These are phyloP conservation scores for Kalmusia sp. DNA, from an alignment of 2,329 filamentous ascomycete species.

Conservation along the genomic window DNA sequence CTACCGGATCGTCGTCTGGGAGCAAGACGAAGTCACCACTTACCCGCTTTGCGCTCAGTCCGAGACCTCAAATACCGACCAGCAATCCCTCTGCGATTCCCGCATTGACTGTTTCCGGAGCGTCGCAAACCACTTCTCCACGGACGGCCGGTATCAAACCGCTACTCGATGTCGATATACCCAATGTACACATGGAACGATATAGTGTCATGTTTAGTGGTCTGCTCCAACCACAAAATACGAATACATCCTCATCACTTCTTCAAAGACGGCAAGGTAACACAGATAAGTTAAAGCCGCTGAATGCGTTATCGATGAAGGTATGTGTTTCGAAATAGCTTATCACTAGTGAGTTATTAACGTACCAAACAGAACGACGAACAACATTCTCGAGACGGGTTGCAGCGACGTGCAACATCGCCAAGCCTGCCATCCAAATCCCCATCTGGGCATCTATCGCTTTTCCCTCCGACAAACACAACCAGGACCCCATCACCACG, in stretches of 20 bases:
- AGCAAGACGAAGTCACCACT: slow-evolving; percentile 20
- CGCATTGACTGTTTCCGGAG: slow-evolving; percentile 23
- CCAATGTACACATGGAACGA: slow-evolving; percentile 79
- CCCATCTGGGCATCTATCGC: slow-evolving; percentile 36
- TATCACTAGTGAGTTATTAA: not conserved
- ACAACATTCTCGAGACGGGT: slow-evolving; percentile 22
- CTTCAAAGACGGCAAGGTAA: slow-evolving; percentile 45
- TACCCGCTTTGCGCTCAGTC: slow-evolving; percentile 25
- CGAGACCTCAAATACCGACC: slow-evolving; percentile 19
- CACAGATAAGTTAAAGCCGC: slow-evolving; percentile 40
- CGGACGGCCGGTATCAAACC: slow-evolving; percentile 28
- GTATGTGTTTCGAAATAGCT: slow-evolving; percentile 26
- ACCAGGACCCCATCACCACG: slow-evolving; percentile 36
- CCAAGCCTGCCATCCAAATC: slow-evolving; percentile 34
- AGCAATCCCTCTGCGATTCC: slow-evolving; percentile 21
- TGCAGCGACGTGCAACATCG: slow-evolving; percentile 43
- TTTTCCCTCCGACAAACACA: slow-evolving; percentile 38
- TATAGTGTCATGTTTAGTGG: slow-evolving; percentile 94
- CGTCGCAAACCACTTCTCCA: slow-evolving; percentile 14
- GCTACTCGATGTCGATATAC: slow-evolving; percentile 78
- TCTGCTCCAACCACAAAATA: slow-evolving; percentile 62
- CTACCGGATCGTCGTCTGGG: slow-evolving; percentile 20
- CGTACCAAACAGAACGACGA: slow-evolving; percentile 18
- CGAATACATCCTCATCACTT: slow-evolving; percentile 35
- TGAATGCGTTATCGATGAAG: slow-evolving; percentile 40